Percentiles rank a stretch among this genome's conserved stretches.
These are phyloP conservation scores for Lactifluus volemus DNA, from an alignment of 768 basidiomycete genomes.

Conservation along the genomic window DNA sequence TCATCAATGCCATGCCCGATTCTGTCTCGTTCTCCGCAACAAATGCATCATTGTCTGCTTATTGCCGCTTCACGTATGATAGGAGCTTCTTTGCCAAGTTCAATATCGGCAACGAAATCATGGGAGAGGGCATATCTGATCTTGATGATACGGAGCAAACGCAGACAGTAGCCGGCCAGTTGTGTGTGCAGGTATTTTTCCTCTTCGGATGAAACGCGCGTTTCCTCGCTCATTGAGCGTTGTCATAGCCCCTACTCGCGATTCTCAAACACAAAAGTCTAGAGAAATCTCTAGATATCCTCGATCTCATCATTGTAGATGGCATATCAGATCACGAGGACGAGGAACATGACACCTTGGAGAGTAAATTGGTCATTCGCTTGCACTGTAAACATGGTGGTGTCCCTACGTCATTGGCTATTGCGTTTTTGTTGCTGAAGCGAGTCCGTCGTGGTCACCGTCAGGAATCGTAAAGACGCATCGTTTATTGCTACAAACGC, in stretches of 20 bases:
- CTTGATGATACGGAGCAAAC: slow-evolving; percentile 31
- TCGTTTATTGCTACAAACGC: slow-evolving; percentile 51
- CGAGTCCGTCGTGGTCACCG: neutral
- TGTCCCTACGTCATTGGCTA: slow-evolving; percentile 13
- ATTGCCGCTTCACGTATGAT: slow-evolving; percentile 66
- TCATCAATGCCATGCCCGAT: slow-evolving; percentile 55
- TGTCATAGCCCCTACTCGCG: slow-evolving; percentile 49
- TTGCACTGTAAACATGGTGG: slow-evolving; percentile 79
- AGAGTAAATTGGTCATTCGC: slow-evolving; percentile 63
- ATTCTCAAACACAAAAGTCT: slow-evolving; percentile 66
- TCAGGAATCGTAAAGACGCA: slow-evolving; percentile 79
- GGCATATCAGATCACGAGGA: slow-evolving; percentile 32
- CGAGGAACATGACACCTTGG: slow-evolving; percentile 50
- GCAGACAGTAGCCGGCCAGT: slow-evolving; percentile 48
- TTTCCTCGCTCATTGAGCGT: slow-evolving; percentile 20
- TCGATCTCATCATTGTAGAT: slow-evolving; percentile 64
- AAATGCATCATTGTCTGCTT: slow-evolving; percentile 76
- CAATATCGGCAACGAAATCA: slow-evolving; percentile 29
- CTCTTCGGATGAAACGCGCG: neutral
- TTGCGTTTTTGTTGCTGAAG: slow-evolving; percentile 2
- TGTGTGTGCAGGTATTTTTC: slow-evolving; percentile 55
- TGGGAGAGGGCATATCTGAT: slow-evolving; percentile 16
- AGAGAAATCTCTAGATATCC: slow-evolving; percentile 70
- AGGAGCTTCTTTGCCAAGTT: slow-evolving; percentile 66
- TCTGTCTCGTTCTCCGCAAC: slow-evolving; percentile 59